Percentiles rank a stretch among this genome's conserved stretches.
phyloP scores from a whole-genome alignment of 768 basidiomycete genomes.

The Tricholoma bakamatsutake region DNA sequence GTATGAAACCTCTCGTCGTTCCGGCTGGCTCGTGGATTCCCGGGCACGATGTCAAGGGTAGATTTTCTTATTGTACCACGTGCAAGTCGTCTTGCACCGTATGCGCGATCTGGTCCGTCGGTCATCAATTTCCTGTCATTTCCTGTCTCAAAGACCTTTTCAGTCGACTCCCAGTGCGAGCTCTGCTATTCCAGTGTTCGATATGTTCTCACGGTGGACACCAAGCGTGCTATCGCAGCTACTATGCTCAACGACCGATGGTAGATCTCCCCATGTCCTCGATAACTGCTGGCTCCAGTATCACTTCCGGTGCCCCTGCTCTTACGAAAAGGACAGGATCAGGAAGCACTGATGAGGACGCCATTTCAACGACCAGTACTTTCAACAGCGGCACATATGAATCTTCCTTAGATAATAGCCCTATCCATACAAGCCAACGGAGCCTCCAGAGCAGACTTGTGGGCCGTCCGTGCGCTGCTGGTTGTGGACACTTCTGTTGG shows the following conservation, averaged over 20 bases:
- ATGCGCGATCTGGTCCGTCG: constrained; percentile 71
- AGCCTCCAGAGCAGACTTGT: not conserved
- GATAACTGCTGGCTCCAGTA: constrained; percentile 7
- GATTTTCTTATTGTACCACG: constrained; percentile 48
- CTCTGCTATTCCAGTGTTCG: constrained; percentile 67
- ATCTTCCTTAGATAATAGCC: constrained; percentile 13
- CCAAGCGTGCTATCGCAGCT: constrained; percentile 67
- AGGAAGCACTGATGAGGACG: constrained; percentile 22
- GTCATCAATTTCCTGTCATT: not conserved
- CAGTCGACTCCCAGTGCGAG: constrained; percentile 73
- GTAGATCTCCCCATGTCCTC: constrained; percentile 34
- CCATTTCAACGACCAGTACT: constrained; percentile 14
- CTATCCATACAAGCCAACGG: not conserved
- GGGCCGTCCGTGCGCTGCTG: not conserved
- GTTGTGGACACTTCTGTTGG: constrained; percentile 4
- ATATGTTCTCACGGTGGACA: constrained; percentile 81
- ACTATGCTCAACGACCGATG: constrained; percentile 57
- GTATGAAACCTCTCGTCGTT: constrained; percentile 54
- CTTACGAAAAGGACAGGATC: constrained; percentile 12
- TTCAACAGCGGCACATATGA: constrained; percentile 15
- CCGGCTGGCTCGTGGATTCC: constrained; percentile 29
- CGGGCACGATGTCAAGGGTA: constrained; percentile 27
- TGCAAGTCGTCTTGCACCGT: constrained; percentile 43
- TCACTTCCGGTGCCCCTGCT: constrained; percentile 7
- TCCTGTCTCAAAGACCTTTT: not conserved